Conservation (phyloP, 768 basidiomycete species). For the Pulveroboletus sp. region DNA sequence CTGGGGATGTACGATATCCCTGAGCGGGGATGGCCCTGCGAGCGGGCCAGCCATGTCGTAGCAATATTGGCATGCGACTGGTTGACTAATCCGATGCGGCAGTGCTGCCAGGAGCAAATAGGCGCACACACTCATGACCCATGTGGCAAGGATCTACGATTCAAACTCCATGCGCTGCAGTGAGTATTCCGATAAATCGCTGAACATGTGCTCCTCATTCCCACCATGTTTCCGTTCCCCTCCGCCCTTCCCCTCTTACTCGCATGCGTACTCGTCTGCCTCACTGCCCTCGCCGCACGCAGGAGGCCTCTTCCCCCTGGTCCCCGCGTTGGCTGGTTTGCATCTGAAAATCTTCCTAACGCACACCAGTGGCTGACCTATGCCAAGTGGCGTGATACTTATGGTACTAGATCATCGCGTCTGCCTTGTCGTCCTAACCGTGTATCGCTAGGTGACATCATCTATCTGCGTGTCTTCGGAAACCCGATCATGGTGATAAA, state of each 20-base stretch:
- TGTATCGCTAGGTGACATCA: constrained; percentile 39
- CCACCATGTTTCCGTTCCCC: not conserved
- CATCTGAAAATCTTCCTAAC: constrained; percentile 32
- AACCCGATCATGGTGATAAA: constrained; percentile 48
- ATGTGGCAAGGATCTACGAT: constrained; percentile 1
- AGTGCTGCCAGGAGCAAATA: not conserved
- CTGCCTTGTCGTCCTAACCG: not conserved
- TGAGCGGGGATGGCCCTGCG: constrained; percentile 52
- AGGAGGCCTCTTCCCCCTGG: constrained; percentile 36
- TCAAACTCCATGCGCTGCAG: not conserved
- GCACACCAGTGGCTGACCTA: constrained; percentile 44
- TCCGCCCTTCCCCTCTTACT: not conserved
- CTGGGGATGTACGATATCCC: constrained; percentile 79
- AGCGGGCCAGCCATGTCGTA: constrained; percentile 42
- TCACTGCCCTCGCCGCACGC: constrained; percentile 2
- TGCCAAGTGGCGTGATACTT: constrained; percentile 41
- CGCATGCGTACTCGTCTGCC: constrained; percentile 8
- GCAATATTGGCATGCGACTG: no score
- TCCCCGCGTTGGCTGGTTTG: constrained; percentile 38
- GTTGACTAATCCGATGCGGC: not conserved
- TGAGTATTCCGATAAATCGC: not conserved
- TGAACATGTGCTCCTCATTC: not conserved
- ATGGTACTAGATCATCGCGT: constrained; percentile 32
- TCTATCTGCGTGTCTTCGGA: constrained; percentile 42
- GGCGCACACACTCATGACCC: no score